These are phyloP conservation scores for Phoenix roebelenii DNA, from an alignment of 176 grass and related monocot genomes.

Conservation along the genomic window DNA sequence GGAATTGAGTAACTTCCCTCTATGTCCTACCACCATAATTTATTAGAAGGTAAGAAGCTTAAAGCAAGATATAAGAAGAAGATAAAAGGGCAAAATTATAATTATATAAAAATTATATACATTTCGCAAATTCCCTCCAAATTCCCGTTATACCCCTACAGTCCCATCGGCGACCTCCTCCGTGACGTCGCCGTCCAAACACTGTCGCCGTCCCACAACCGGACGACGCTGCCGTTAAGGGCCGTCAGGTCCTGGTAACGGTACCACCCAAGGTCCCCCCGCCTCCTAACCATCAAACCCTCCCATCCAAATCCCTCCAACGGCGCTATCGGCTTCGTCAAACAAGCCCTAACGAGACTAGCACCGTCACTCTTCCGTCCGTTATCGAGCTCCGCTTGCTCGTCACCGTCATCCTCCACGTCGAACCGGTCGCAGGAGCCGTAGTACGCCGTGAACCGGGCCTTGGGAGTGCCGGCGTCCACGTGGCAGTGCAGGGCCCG, in stretches of 20 bases:
- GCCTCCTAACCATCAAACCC: slow-evolving; percentile 19
- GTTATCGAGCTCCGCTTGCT: slow-evolving; percentile 1
- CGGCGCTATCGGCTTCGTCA: slow-evolving; percentile 15
- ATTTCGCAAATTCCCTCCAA: not conserved
- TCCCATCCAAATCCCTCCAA: slow-evolving; percentile 19
- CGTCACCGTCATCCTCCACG: slow-evolving; percentile 15
- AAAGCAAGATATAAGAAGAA: no score
- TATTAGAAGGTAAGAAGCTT: no score
- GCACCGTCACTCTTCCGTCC: not conserved
- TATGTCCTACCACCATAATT: no score
- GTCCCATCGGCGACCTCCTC: not conserved
- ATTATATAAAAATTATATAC: no score
- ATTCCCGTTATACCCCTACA: slow-evolving; percentile 15
- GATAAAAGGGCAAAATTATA: no score
- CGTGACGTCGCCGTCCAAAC: slow-evolving; percentile 1
- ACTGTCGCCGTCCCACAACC: slow-evolving; percentile 46
- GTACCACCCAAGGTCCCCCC: slow-evolving; percentile 40
- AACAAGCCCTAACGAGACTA: not conserved
- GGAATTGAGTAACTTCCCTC: no score
- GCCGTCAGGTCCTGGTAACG: slow-evolving; percentile 36
- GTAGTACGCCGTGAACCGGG: slow-evolving; percentile 54
- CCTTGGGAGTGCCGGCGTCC: slow-evolving; percentile 33
- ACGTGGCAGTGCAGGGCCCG: not conserved
- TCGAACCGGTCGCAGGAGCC: slow-evolving; percentile 11
- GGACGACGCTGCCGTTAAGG: slow-evolving; percentile 51